phyloP scores from a whole-genome alignment of 2,329 filamentous ascomycete species.

The Scedosporium minutisporum region DNA sequence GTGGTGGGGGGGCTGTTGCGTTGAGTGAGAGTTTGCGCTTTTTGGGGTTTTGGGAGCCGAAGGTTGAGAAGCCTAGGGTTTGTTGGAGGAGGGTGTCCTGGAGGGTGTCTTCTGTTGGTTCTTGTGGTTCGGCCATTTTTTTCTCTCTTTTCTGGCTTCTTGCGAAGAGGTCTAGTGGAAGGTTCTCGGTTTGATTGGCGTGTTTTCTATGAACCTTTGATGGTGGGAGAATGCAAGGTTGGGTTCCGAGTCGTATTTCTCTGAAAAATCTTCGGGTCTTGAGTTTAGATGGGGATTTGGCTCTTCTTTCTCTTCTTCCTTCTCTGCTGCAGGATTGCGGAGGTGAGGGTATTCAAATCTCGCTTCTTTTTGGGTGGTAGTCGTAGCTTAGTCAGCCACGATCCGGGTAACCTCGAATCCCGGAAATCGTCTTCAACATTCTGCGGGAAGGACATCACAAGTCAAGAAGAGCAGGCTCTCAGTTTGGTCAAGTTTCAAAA shows the following conservation, averaged over 20 bases:
- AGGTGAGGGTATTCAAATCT: background rate
- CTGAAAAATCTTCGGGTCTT: too few species aligned
- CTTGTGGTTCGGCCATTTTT: background rate
- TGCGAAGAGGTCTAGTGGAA: background rate
- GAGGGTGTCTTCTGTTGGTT: slow-evolving; percentile 45
- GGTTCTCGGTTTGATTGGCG: too few species aligned
- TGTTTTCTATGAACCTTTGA: too few species aligned
- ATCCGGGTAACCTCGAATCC: background rate
- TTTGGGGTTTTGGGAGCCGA: slow-evolving; percentile 52
- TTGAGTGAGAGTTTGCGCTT: slow-evolving; percentile 41
- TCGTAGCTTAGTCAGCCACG: background rate
- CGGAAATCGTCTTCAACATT: background rate
- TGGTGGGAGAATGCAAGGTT: background rate
- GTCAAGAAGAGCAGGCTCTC: too few species aligned
- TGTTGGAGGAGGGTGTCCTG: slow-evolving; percentile 48
- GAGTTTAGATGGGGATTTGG: too few species aligned
- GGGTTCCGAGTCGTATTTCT: background rate
- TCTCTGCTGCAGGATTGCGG: background rate
- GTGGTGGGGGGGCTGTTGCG: background rate
- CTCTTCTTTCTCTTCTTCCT: background rate
- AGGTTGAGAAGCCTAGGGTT: slow-evolving; percentile 65
- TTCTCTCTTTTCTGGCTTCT: background rate
- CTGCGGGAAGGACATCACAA: background rate
- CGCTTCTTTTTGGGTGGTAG: background rate
- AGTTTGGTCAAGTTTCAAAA: background rate